A percentile compares a stretch with the other conserved stretches of the same genome.
These are phyloP conservation scores for Kernera saxatilis DNA, from an alignment of 345 rosid species.

Conservation along the genomic window DNA sequence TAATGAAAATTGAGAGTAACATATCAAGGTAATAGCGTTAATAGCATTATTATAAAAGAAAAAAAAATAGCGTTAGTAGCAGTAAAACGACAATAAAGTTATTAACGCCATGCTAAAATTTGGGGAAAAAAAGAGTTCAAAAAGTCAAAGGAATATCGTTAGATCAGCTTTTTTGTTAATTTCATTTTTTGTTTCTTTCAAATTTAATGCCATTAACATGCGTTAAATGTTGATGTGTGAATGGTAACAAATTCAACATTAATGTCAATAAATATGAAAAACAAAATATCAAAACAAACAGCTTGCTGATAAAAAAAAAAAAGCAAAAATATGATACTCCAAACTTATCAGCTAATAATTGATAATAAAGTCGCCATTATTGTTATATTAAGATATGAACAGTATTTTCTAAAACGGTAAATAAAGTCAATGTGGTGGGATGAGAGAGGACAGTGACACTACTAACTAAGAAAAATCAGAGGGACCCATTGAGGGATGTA, in stretches of 20 bases:
- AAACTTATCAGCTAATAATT: conserved; percentile 4
- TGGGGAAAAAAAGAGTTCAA: background rate
- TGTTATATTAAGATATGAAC: background rate
- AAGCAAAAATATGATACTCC: background rate
- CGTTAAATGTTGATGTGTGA: background rate
- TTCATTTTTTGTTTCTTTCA: background rate
- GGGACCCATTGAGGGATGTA: conserved; percentile 6
- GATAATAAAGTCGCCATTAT: background rate
- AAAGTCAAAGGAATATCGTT: background rate
- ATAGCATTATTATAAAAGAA: too few relatives aligned
- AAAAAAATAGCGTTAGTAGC: background rate
- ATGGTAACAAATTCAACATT: background rate
- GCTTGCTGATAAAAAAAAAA: background rate
- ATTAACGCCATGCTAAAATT: background rate
- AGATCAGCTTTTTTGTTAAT: background rate
- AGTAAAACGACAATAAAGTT: background rate
- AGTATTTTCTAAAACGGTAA: conserved; percentile 10
- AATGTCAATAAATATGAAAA: background rate
- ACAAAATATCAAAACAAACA: too few relatives aligned
- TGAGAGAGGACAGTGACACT: conserved; percentile 18
- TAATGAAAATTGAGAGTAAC: too few relatives aligned
- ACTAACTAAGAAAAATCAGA: background rate
- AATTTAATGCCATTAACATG: background rate
- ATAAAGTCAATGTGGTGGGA: background rate
- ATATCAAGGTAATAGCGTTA: too few relatives aligned